Percentiles rank a stretch among this genome's conserved stretches.
phyloP scores from a whole-genome alignment of 2,329 filamentous ascomycete genomes.

The Coleophoma eucalyptorum region DNA sequence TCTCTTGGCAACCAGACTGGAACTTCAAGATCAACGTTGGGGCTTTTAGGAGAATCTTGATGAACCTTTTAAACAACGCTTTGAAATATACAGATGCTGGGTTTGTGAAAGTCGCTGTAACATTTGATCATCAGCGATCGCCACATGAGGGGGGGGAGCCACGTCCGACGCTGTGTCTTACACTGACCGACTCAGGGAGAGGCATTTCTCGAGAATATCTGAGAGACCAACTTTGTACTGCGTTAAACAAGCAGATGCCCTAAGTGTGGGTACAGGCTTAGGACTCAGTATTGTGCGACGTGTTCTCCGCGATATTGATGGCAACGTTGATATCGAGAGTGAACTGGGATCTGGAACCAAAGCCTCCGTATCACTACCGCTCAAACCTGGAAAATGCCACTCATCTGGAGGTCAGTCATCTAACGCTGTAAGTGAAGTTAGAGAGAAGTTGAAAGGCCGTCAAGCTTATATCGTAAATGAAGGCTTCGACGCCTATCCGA shows the following conservation, averaged over 20 bases:
- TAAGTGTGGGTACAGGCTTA: conserved; percentile 58
- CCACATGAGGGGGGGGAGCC: conserved; percentile 9
- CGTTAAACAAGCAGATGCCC: conserved; percentile 58
- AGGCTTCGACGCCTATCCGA: conserved; percentile 23
- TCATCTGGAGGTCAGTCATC: conserved; percentile 55
- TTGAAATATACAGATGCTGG: conserved; percentile 57
- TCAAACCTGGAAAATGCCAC: no score
- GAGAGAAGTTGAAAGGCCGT: conserved; percentile 21
- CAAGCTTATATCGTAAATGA: conserved; percentile 19
- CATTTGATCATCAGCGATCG: conserved; percentile 19
- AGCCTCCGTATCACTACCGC: no score
- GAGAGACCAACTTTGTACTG: conserved; percentile 54
- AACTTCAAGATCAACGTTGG: conserved; percentile 51
- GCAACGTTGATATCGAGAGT: conserved; percentile 59
- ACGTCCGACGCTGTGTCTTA: conserved; percentile 30
- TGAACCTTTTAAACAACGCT: conserved; percentile 61
- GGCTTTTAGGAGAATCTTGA: conserved; percentile 45
- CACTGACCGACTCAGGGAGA: conserved; percentile 58
- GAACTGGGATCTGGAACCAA: no score
- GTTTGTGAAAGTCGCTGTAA: conserved; percentile 40
- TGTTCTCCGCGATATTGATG: no score
- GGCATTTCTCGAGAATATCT: conserved; percentile 62
- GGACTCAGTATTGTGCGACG: no score
- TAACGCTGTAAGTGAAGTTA: conserved; percentile 48
- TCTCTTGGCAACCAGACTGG: conserved; percentile 46